Evolutionary conservation across 345 rosid genomes (phyloP), one percentile per base, ranked within the genome.

Genomic region (Tarenaya hassleriana): DNA sequence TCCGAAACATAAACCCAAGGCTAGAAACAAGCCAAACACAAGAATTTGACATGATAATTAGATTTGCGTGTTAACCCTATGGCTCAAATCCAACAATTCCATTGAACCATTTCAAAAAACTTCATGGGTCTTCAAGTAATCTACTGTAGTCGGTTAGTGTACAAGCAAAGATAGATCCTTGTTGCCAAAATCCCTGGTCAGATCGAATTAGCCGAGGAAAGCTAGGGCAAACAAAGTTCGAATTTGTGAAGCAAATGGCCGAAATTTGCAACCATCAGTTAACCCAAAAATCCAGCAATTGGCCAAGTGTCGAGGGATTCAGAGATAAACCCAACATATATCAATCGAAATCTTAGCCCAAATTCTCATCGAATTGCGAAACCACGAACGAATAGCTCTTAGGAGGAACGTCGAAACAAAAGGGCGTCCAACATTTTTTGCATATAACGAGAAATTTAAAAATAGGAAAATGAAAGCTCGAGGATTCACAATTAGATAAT

Each of bases 31-130:
- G 5, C 29, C 29, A 24, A 24, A 24, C 29, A 2, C 29, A 24
- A 24, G 29, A 24, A 24, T 24, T 24, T 24, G 14, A 4, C 34
- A 1, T 10, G n/a, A 24, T 34, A 8, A 45, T 37, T 33, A 40
- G 29, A 9, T 55, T 40, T 0, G 16, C 7, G 20, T 53, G 11
- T 18, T 35, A 8, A 27, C 33, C 29, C 16, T 17, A 16, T 33
- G 34, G 17, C 11, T 7, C 34, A 27, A n/a, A 6, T 27, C n/a
- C 51, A 47, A 38, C 21, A 24, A 48, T 29, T 32, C 10, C 31
- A n/a, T 37, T 10, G 17, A 14, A 47, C 29, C 55, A 58, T 35
- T 21, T 15, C 41, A n/a, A 44, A 56, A 15, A 57, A 20, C 43
- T 29, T 18, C 19, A 42, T 10, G 40, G 6, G 6, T 15, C 16